phyloP scores from a whole-genome alignment of 306 rosid genomes.

The Gastrolobium bilobum region DNA sequence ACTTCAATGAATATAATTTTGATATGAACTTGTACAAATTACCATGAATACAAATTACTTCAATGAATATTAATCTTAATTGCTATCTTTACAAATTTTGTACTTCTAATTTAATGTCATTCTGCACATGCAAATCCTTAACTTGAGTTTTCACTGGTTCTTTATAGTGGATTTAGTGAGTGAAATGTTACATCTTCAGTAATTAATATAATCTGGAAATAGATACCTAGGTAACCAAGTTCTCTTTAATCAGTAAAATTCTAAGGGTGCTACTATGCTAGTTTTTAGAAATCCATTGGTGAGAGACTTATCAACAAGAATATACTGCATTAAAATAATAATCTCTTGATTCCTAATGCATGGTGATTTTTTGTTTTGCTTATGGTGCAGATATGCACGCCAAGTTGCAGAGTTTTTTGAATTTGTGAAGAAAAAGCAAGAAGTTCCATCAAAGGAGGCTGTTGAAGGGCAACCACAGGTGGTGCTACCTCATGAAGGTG shows the following conservation, averaged over 20 bases:
- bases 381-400: constrained; percentile 84
- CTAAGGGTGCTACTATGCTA: not conserved
- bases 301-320: not conserved
- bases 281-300: constrained; percentile 14
- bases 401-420: constrained; percentile 96
- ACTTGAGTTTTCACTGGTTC: not conserved
- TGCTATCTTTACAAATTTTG: constrained; percentile 4
- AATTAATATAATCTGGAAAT: not conserved
- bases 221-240: not conserved
- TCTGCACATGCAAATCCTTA: not conserved
- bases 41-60: not conserved
- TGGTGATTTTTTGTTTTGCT: constrained; percentile 20
- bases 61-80: not conserved
- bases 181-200: not conserved
- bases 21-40: not conserved
- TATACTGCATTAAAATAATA: not conserved
- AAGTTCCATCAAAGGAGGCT: constrained; percentile 57
- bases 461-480: constrained; percentile 65
- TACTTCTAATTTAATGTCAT: not conserved
- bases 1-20: too few species aligned
- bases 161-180: not conserved
- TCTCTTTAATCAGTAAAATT: not conserved
- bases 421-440: constrained; percentile 87
- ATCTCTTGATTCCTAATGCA: not conserved
- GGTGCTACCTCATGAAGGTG: constrained; percentile 67